phyloP scores from a whole-genome alignment of 2,329 filamentous ascomycete genomes.

The Phaeosphaeria sp. region DNA sequence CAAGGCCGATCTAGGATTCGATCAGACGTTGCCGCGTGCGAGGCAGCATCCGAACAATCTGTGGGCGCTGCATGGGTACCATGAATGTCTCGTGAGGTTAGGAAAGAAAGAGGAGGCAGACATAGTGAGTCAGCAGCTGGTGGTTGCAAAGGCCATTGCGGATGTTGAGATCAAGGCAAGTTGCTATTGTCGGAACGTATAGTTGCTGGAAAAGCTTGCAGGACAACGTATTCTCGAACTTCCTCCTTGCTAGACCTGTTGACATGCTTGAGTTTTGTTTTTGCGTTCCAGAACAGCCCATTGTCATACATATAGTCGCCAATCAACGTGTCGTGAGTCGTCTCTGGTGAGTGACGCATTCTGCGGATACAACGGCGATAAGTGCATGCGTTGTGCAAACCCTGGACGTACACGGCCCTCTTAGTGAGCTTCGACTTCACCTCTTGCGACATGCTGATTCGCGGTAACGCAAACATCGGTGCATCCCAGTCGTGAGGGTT shows the following conservation, averaged over 20 bases:
- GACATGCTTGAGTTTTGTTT: not conserved
- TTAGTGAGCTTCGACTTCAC: not conserved
- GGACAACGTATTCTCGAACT: too few relatives aligned
- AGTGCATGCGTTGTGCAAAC: not conserved
- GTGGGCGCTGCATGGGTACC: constrained; percentile 75
- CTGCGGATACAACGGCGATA: not conserved
- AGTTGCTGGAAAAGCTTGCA: not conserved
- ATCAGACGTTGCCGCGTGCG: constrained; percentile 65
- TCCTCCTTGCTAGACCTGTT: too few relatives aligned
- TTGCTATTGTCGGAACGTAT: constrained; percentile 59
- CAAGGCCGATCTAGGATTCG: constrained; percentile 50
- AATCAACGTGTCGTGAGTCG: not conserved
- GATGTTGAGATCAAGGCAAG: constrained; percentile 66
- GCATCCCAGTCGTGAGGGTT: not conserved
- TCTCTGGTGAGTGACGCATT: not conserved
- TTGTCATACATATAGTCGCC: not conserved
- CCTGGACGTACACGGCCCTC: not conserved
- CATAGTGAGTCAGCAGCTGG: constrained; percentile 59
- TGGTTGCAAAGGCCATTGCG: constrained; percentile 60
- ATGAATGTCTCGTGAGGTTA: constrained; percentile 69
- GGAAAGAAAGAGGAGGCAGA: constrained; percentile 57
- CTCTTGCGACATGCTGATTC: not conserved
- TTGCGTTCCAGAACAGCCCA: not conserved
- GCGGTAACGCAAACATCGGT: not conserved
- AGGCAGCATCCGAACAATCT: constrained; percentile 75